Evolutionary conservation across 2,329 filamentous ascomycete species (phyloP), one percentile per base, ranked within the genome.

Genomic region (Trichoderma sp.): DNA sequence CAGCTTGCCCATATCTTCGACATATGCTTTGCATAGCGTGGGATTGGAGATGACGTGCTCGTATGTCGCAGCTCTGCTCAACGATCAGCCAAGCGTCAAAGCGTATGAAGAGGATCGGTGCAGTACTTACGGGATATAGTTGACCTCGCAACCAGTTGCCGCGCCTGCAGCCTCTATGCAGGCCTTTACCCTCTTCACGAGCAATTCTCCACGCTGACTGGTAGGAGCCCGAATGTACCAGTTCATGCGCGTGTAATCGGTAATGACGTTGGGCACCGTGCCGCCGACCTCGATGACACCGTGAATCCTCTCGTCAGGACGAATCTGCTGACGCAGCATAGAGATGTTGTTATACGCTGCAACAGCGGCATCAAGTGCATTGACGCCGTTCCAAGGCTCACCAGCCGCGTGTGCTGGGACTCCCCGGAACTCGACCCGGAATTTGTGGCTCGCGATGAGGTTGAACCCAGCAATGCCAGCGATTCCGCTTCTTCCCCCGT

Each of bases 1-100:
- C 1, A 78, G 71, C 0, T 67, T 64, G 2, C 71, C 72, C 82
- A 84, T 84, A 51, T 80, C 78, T 5, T 76, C 69, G 15, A 76
- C 74, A 62, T 82, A 84, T 2, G 71, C 69, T 52, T 76, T 74
- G 69, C 81, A 82, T 0, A 84, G 72, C 0, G 78, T 74, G 6
- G 77, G 72, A 64, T 83, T 84, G 7, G 78, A 71, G 24, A 78
- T 76, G 19, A 84, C 72, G 63, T 83, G 79, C 14, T 76, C 76
- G 59, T 84, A 84, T 1, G 75, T 74, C 4, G 74, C 74, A 5
- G 73, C 67, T 7, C 75, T 77, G n/a, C 44, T 1, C 48, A 4
- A 21, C 55, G 5, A 54, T 55, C 7, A 39, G 19, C 9, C 45
- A 10, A 34, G 2, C 0, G 4, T 21, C 17, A 9, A 7, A 15